Base-by-base conservation (phyloP, 164 flowering plant genomes). In the Magnolia officinalis region DNA sequence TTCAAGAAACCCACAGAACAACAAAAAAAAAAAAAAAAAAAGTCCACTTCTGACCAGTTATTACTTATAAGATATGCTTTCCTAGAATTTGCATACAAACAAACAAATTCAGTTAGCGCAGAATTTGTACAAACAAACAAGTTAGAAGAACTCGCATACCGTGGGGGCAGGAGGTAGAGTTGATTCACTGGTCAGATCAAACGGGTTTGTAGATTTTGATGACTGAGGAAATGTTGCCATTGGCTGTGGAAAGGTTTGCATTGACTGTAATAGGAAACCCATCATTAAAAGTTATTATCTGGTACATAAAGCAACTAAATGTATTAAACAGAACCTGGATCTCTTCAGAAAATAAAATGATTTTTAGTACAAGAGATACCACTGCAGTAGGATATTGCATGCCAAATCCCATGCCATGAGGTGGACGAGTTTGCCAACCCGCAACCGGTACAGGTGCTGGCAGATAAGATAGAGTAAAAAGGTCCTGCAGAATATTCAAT, bases 181-280 rank as follows among this genome's bases (percentile, higher is more conserved):
- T 71, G 88, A 78, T 77, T 89, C 95, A 82, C 61, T 79, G 74
- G 67, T 81, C 61, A 89, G 67, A 85, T 94, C 99, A 80, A 96
- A 96, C 52, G 99, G 99, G 74, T 96, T 96, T 50, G 87, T 55
- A 19, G 97, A 87, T 77, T 78, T 89, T 59, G 88, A 71, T 71
- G 82, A 31, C 76, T 85, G 91, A 6, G 84, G 81, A 80, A 78
- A 82, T 63, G 82, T 77, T 51, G 83, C 85, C 83, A 86, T 76
- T 45, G 83, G 82, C 93, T 90, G 92, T 5, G 84, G 81, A 80
- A 77, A 83, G 65, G 81, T 77, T 51, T 82, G 86, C 83, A 86
- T 76, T 45, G 84, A 81, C 93, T 90, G 92, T 61, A 80, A 81
- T 50, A 75, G 50, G 24, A 67, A 77, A 73, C 4, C 26, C 72